Percentiles rank a stretch among this genome's conserved stretches.
Evolutionary conservation across 495 filamentous ascomycete genomes (phyloP).

Genomic region (Hypoxylon fuscum): DNA sequence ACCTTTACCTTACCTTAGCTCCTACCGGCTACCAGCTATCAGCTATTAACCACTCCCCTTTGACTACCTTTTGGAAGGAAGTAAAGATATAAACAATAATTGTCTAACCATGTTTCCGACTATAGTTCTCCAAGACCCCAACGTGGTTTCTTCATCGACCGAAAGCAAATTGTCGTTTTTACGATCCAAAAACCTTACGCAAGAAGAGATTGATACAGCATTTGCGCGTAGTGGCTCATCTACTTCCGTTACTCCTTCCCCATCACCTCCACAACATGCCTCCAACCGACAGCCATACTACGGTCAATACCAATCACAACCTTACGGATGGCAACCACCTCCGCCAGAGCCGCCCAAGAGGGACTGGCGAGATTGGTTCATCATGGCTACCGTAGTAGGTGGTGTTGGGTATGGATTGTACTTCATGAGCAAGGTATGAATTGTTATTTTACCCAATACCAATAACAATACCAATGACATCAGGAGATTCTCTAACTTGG

Average conservation of each 20-base stretch:
- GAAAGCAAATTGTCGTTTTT: conserved; percentile 94
- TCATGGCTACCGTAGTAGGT: conserved; percentile 91
- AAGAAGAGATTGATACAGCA: conserved; percentile 89
- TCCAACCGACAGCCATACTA: conserved; percentile 71
- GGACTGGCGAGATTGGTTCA: conserved; percentile 99
- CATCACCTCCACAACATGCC: conserved; percentile 50
- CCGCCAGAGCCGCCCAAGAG: conserved; percentile 77
- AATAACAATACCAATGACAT: neutral
- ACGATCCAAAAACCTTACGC: conserved; percentile 95
- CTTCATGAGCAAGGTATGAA: conserved; percentile 78
- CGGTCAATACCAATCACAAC: conserved; percentile 70
- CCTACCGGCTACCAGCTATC: conserved; percentile 41
- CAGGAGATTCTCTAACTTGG: conserved; percentile 37
- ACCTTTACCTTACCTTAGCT: too few relatives aligned
- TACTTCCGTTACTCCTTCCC: conserved; percentile 57
- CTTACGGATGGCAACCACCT: conserved; percentile 71
- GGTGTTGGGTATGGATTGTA: conserved; percentile 90
- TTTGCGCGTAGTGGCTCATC: conserved; percentile 75
- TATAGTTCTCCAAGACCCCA: conserved; percentile 91
- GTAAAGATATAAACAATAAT: conserved; percentile 13
- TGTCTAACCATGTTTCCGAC: conserved; percentile 29
- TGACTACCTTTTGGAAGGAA: conserved; percentile 27
- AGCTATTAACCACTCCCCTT: conserved; percentile 35
- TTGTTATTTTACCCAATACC: neutral
- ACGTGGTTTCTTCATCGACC: conserved; percentile 85